Evolutionary conservation across 192 early-diverging fungal species (phyloP), one percentile per base, ranked within the genome.

Genomic region (Oehlia diaphana): DNA sequence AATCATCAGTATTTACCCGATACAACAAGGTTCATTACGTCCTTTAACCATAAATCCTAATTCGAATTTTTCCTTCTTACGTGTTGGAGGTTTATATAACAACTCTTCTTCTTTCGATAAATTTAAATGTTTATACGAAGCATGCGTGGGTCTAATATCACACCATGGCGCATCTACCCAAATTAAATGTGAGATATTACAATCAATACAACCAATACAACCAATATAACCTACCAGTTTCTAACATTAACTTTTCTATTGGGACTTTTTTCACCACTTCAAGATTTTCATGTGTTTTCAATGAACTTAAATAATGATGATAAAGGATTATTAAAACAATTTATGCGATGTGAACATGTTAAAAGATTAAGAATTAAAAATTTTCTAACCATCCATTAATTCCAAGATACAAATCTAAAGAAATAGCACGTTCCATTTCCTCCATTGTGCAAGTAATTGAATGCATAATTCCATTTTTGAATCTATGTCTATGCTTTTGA

Each of bases 251-350:
- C 37, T 86, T 84, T 58, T 98, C 93, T 66, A 90, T 53, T 12
- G 98, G 97, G 49, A 98, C 91, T 37, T 80, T 77, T 58, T 83
- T 87, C 3, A 92, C 90, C 0, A 93, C 92, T 3, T 91, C 87
- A 13, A 98, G 69, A 79, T 96, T 97, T 49, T 95, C 95, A 61
- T 91, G 85, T 2, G 95, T 96, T 83, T 97, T 97, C 28, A 97
- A 80, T 14, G 95, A 96, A 83, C 83, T 86, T 58, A 14, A 16
- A 9, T 26, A 19, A 28, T 47, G 19, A 33, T 23, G 26, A 10
- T 44, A 26, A 70, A 12, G 37, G 35, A 58, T 58, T 16, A 13
- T 53, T 53, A 53, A 26, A 53, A 31, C 31, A 31, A 31, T 31
- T 31, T 31, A 26, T 26, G 31, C 1, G 31, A 31, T 31, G 31